Evolutionary conservation across 305 asterid genomes (phyloP).

Genomic region (Ilex paraguariensis): DNA sequence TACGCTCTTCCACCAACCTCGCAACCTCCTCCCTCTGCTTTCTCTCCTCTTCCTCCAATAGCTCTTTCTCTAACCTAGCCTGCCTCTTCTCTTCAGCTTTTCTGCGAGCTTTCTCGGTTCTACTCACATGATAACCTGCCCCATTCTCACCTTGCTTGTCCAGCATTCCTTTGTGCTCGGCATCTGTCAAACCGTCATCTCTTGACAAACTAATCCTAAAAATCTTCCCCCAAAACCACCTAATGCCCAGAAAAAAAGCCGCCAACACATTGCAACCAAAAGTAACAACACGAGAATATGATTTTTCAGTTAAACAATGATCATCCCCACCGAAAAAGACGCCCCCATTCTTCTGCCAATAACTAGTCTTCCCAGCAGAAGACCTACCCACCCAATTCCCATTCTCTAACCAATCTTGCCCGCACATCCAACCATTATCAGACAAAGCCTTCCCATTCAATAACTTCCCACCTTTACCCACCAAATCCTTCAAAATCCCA

Average conservation of each 20-base stretch:
- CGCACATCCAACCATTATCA: slow-evolving; percentile 81
- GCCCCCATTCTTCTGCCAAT: slow-evolving; percentile 54
- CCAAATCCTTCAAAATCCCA: slow-evolving; percentile 74
- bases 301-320: slow-evolving; percentile 66
- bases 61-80: slow-evolving; percentile 93
- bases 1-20: slow-evolving; percentile 85
- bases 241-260: slow-evolving; percentile 43
- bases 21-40: slow-evolving; percentile 97
- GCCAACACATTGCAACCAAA: slow-evolving; percentile 55
- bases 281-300: slow-evolving; percentile 61
- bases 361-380: slow-evolving; percentile 54
- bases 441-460: slow-evolving; percentile 82
- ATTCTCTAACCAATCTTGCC: slow-evolving; percentile 90
- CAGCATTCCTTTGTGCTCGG: slow-evolving; percentile 51
- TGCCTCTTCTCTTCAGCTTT: slow-evolving; percentile 95
- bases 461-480: slow-evolving; percentile 82
- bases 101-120: slow-evolving; percentile 88
- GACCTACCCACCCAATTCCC: slow-evolving; percentile 67
- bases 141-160: slow-evolving; percentile 71
- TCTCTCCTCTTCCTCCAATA: slow-evolving; percentile 92
- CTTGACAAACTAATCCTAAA: slow-evolving; percentile 74
- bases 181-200: slow-evolving; percentile 56
- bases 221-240: slow-evolving; percentile 80
- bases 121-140: slow-evolving; percentile 69
- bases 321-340: slow-evolving; percentile 47